Base-by-base conservation (phyloP, 2,329 filamentous ascomycete genomes). In the Penicillium crustosum region DNA sequence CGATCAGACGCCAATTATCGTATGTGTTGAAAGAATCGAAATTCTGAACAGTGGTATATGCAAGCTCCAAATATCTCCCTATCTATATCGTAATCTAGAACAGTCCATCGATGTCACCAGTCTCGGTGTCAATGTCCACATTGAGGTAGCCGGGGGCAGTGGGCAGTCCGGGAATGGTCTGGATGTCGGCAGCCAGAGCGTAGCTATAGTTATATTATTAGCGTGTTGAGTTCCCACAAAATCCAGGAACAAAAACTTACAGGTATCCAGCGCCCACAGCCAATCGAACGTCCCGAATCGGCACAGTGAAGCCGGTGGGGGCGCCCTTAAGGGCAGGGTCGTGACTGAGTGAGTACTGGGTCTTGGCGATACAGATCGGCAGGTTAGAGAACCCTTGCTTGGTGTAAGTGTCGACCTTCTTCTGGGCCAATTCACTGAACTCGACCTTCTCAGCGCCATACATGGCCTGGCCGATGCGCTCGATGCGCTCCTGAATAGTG, bases 361-460 rank as follows among this genome's bases (percentile, higher is more conserved):
- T 99, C 87, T 99, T 99, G 61, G 94, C 94, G 64, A 97, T 86
- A 75, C 94, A 99, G 71, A 97, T 96, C 36, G 94, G 94, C 64
- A 99, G 81, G 75, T 96, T 91, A 23, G 89, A 89, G 69, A 93
- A 95, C 45, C 94, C 94, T 77, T 97, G 94, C 73, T 86, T 86
- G 33, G 90, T 93, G 78, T 97, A 99, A 8, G 88, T 93, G 73
- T 97, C 93, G 64, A 97, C 89, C 85, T 99, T 97, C 80, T 92
- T 91, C 80, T 95, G 91, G 0, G 94, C 94, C 51, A 94, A 83
- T 75, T 96, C 92, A 73, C 90, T 95, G 78, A 99, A 94, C 78
- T 96, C 91, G 60, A 97, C 92, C 59, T 86, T 87, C 4, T 83
- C 86, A 12, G 94, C 94, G 58, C 94, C 94, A 72, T 99, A 99